Evolutionary conservation across 78 protist species (phyloP).

Genomic region (Emiliania huxleyi): DNA sequence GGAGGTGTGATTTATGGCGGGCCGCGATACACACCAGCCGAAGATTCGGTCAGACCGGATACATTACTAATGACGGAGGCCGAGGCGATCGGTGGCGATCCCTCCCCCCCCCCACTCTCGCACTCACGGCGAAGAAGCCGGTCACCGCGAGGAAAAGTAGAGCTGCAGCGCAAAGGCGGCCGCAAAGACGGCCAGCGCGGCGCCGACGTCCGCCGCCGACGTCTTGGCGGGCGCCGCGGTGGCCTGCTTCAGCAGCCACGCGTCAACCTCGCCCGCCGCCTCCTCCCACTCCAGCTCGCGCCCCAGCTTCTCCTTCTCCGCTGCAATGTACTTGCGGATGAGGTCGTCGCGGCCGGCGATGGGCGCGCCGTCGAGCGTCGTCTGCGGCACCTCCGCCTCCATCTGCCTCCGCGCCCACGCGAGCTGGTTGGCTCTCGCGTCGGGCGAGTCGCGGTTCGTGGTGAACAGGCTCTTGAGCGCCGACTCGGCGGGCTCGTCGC

Average conservation of each 20-base stretch:
- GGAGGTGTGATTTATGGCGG: no score
- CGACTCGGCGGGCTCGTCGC: no score
- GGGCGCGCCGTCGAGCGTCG: not conserved
- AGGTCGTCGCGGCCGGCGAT: not conserved
- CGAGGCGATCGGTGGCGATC: no score
- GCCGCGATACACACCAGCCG: no score
- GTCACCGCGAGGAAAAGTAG: no score
- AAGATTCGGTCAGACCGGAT: no score
- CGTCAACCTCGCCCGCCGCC: not conserved
- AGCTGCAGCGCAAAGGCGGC: not conserved
- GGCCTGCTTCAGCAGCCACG: not conserved
- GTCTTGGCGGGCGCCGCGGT: not conserved
- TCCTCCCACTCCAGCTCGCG: not conserved
- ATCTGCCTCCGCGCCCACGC: not conserved
- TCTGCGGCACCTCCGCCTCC: not conserved
- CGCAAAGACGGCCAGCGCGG: not conserved
- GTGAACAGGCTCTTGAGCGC: not conserved
- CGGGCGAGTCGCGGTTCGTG: not conserved
- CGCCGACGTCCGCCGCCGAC: not conserved
- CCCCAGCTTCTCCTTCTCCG: not conserved
- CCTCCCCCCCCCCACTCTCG: no score
- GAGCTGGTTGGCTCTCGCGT: not conserved
- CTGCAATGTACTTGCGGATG: not conserved
- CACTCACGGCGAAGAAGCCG: no score
- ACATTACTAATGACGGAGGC: no score